Percentiles rank a stretch among this genome's conserved stretches.
phyloP scores from a whole-genome alignment of 352 stramenopile genomes.

The Phytopythium montanum region DNA sequence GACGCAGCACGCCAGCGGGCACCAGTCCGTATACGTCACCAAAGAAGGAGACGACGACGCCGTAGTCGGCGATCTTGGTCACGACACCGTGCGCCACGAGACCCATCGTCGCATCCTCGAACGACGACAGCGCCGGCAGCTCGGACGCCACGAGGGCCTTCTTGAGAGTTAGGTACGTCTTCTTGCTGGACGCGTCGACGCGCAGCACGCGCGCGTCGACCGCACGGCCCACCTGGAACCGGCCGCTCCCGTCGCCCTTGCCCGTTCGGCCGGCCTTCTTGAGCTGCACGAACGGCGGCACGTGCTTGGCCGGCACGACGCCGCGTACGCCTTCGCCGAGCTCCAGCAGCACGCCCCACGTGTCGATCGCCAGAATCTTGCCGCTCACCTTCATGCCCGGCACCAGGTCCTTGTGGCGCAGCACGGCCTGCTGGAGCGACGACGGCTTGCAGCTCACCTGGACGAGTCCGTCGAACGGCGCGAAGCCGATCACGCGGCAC shows the following conservation, averaged over 20 bases:
- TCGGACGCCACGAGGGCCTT: constrained; percentile 75
- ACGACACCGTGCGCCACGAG: constrained; percentile 89
- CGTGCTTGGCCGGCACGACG: constrained; percentile 69
- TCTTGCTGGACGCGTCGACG: constrained; percentile 89
- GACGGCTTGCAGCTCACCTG: constrained; percentile 80
- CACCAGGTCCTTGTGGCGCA: constrained; percentile 77
- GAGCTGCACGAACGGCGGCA: constrained; percentile 68
- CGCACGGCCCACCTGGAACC: constrained; percentile 77
- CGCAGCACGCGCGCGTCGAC: constrained; percentile 80
- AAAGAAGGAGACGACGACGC: constrained; percentile 95
- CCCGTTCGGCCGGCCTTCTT: constrained; percentile 62
- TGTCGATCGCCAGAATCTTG: constrained; percentile 80
- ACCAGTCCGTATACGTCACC: constrained; percentile 94
- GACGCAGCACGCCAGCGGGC: constrained; percentile 75
- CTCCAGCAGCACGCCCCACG: constrained; percentile 82
- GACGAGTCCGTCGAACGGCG: constrained; percentile 83
- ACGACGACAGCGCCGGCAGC: constrained; percentile 72
- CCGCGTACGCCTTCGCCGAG: constrained; percentile 84
- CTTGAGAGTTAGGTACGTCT: constrained; percentile 91
- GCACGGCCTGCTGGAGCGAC: constrained; percentile 66
- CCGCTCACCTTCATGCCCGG: constrained; percentile 70
- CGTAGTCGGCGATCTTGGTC: constrained; percentile 91
- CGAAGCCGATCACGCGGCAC: constrained; percentile 81
- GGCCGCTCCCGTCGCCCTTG: constrained; percentile 53
- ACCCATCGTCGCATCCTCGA: constrained; percentile 64